These are phyloP conservation scores for Phascolomyces articulosus DNA, from an alignment of 371 early-diverging fungal species.

Conservation along the genomic window DNA sequence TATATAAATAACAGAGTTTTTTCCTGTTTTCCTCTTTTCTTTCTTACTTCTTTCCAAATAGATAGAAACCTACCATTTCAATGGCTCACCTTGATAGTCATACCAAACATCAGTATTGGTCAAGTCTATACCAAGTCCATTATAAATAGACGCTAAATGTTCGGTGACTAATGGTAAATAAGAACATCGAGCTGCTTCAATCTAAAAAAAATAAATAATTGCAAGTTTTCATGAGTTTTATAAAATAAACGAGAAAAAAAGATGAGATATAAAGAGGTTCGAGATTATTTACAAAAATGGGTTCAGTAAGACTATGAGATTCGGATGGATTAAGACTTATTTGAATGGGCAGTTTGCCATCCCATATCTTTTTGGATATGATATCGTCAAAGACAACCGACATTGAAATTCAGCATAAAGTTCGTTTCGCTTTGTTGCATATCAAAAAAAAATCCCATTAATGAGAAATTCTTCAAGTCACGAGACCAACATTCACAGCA, in stretches of 20 bases:
- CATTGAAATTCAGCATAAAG: slow-evolving; percentile 15
- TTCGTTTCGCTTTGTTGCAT: neutral
- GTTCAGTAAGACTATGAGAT: slow-evolving; percentile 30
- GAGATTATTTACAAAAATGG: slow-evolving; percentile 54
- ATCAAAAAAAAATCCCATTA: neutral
- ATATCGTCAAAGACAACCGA: slow-evolving; percentile 22
- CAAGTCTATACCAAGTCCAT: slow-evolving; percentile 34
- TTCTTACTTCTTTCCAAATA: too few species aligned
- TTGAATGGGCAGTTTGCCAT: slow-evolving; percentile 61
- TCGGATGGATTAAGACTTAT: slow-evolving; percentile 47
- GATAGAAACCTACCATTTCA: slow-evolving; percentile 63
- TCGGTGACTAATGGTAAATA: slow-evolving; percentile 65
- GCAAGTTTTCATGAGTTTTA: neutral
- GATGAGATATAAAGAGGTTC: neutral
- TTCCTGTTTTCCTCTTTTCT: neutral
- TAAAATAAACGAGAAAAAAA: neutral
- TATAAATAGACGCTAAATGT: slow-evolving; percentile 50
- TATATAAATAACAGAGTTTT: neutral
- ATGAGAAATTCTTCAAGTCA: too few species aligned
- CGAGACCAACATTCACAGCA: too few species aligned
- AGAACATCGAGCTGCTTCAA: slow-evolving; percentile 52
- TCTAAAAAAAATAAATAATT: neutral
- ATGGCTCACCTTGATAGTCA: slow-evolving; percentile 60
- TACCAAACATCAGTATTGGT: slow-evolving; percentile 63
- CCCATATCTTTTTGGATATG: slow-evolving; percentile 53